Evolutionary conservation across 2,329 filamentous ascomycete species (phyloP).

Genomic region (Curvularia spicifera): DNA sequence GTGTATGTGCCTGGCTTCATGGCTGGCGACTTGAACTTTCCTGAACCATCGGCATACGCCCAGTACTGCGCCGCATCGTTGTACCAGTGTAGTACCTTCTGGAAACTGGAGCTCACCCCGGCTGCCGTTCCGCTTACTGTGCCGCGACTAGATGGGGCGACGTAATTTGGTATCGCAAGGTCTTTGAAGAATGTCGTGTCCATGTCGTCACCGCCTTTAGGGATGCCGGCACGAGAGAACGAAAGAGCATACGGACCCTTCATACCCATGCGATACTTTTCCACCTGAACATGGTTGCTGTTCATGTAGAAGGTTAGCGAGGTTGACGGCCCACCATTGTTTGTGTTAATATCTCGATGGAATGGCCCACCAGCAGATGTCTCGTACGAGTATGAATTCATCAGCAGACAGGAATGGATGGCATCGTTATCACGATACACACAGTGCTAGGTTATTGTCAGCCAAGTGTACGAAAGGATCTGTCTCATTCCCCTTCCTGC

Average conservation of each 20-base stretch:
- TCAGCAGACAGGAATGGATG: constrained; percentile 67
- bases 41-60: constrained; percentile 61
- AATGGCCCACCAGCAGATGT: constrained; percentile 70
- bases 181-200: constrained; percentile 67
- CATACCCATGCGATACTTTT: constrained; percentile 66
- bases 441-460: constrained; percentile 57
- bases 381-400: constrained; percentile 63
- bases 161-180: constrained; percentile 65
- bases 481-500: background rate
- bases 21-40: constrained; percentile 66
- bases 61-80: constrained; percentile 70
- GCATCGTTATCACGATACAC: constrained; percentile 57
- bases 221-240: constrained; percentile 65
- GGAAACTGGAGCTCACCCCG: constrained; percentile 60
- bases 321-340: constrained; percentile 65
- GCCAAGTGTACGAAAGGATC: background rate
- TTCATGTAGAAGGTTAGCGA: constrained; percentile 74
- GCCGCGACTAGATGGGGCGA: constrained; percentile 62
- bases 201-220: constrained; percentile 49
- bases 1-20: constrained; percentile 74
- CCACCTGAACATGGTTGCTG: constrained; percentile 65
- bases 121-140: constrained; percentile 66
- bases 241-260: constrained; percentile 70
- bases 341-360: constrained; percentile 66
- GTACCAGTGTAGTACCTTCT: constrained; percentile 69